Evolutionary conservation across 257 asterid genomes (phyloP), one percentile per base, ranked within the genome.

Genomic region (Linaria vulgaris): DNA sequence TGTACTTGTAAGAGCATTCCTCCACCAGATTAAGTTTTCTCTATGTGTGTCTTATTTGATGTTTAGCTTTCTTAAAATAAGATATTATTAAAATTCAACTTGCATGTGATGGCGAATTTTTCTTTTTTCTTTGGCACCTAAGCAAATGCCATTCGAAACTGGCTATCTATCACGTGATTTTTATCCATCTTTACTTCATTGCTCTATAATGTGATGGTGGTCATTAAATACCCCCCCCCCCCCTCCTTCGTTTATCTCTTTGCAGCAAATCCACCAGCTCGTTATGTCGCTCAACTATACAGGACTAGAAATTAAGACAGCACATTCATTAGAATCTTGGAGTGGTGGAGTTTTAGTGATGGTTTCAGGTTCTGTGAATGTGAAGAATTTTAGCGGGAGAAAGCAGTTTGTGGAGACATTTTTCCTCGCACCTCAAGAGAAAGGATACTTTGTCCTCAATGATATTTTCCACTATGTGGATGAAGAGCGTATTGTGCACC

Each of bases 391-490:
- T 81, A 78, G 44, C 55, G 85, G 82, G 62, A 82, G 82, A 80
- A 85, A 88, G 82, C 82, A 90, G 71, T 94, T 94, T 52, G 88
- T 84, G 66, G 96, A 94, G 61, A 90, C 94, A 22, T 90, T 94
- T 72, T 94, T 89, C 56, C 96, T 94, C 68, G 99, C 97, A 45
- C 99, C 99, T 61, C 99, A 94, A 77, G 95, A 87, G 65, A 85
- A 85, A 47, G 99, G 99, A 48, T 87, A 74, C 78, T 94, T 85
- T 45, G 82, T 94, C 67, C 85, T 90, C 78, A 94, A 84, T 72
- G 96, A 94, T 73, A 85, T 94, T 51, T 94, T 94, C 71, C 91
- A 85, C 76, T 90, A 78, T 77, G 83, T 84, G 62, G 95, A 85
- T 9, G 97, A 90, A 23, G 97, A 85, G 56, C 77, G 71, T 49